Percentiles rank a stretch among this genome's conserved stretches.
Evolutionary conservation across 106 monocot genomes (phyloP).

Genomic region (Dendrobium chrysotoxum): DNA sequence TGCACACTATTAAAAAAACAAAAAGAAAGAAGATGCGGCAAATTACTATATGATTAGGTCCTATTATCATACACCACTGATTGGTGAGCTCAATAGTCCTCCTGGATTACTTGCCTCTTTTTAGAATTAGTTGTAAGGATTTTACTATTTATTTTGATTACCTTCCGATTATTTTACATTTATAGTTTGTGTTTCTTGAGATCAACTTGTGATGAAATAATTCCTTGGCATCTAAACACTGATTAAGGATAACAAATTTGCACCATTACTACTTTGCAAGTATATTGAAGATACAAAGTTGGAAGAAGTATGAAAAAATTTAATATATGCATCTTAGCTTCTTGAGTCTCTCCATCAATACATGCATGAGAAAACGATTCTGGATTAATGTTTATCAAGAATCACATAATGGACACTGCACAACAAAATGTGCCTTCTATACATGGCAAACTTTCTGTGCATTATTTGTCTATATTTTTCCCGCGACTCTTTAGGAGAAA

Average conservation of each 20-base stretch:
- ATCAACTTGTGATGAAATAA: not conserved
- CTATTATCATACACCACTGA: not conserved
- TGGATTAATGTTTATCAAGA: not conserved
- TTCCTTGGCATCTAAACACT: not conserved
- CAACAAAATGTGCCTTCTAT: not conserved
- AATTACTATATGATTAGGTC: not conserved
- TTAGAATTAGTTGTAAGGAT: not conserved
- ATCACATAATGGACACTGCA: not conserved
- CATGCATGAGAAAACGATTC: not conserved
- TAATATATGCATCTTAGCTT: not conserved
- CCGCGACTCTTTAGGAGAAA: not conserved
- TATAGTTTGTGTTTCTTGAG: not conserved
- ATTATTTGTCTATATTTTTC: not conserved
- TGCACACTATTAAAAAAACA: no score
- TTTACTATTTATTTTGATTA: not conserved
- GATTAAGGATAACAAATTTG: not conserved
- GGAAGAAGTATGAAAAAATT: not conserved
- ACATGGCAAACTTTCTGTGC: not conserved
- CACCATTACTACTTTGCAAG: not conserved
- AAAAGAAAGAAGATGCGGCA: not conserved
- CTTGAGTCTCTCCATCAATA: not conserved
- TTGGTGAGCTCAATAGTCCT: not conserved
- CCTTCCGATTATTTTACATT: not conserved
- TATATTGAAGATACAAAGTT: not conserved
- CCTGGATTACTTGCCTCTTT: not conserved